Percentiles rank a stretch among this genome's conserved stretches.
phyloP scores from a whole-genome alignment of 768 basidiomycete species.

The Boletus tomentosulus region DNA sequence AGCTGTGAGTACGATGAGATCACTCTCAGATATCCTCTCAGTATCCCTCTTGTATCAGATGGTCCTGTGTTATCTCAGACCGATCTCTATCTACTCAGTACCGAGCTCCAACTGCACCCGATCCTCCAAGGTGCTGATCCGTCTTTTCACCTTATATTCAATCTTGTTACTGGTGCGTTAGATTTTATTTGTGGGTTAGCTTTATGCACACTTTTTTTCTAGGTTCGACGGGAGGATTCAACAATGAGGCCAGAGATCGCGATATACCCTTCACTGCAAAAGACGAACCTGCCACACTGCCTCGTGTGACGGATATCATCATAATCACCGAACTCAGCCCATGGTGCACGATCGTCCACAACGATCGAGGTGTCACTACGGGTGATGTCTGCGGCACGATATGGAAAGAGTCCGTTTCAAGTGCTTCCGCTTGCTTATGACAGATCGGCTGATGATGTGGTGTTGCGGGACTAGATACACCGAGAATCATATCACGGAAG shows the following conservation, averaged over 20 bases:
- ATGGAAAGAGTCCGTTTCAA: constrained; percentile 64
- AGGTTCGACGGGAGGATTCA: constrained; percentile 65
- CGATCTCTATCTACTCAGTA: constrained; percentile 73
- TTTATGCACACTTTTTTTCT: background rate
- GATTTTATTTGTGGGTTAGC: background rate
- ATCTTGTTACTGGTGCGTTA: constrained; percentile 57
- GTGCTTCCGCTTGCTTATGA: background rate
- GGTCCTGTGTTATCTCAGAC: constrained; percentile 78
- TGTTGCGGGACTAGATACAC: constrained; percentile 50
- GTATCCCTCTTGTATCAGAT: constrained; percentile 39
- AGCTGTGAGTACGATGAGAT: constrained; percentile 29
- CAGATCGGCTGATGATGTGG: constrained; percentile 9
- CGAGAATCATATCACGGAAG: constrained; percentile 61
- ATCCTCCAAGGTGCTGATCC: constrained; percentile 51
- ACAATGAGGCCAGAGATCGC: constrained; percentile 52
- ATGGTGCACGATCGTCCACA: constrained; percentile 76
- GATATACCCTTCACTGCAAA: constrained; percentile 52
- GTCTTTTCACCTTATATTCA: constrained; percentile 66
- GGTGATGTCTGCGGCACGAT: constrained; percentile 69
- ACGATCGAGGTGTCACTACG: constrained; percentile 69
- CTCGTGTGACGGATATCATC: constrained; percentile 55
- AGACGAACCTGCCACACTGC: constrained; percentile 67
- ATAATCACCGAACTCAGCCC: constrained; percentile 61
- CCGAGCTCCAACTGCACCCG: constrained; percentile 68
- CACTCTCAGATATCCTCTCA: background rate